phyloP scores from a whole-genome alignment of 352 stramenopile genomes.

The Pythium angustatum region DNA sequence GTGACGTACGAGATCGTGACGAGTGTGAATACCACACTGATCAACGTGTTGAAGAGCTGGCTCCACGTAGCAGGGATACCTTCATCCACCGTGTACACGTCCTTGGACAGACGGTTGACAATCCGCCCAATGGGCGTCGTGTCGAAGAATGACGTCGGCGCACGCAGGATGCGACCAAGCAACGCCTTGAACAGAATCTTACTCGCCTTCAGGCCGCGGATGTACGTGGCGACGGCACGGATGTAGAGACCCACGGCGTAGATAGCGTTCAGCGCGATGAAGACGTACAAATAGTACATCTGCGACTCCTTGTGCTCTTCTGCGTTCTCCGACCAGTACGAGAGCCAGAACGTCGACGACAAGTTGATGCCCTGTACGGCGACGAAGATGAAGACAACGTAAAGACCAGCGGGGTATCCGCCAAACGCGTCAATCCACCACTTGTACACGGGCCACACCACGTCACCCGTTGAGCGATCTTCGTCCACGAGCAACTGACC shows the following conservation, averaged over 20 bases:
- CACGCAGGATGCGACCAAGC: conserved; percentile 56
- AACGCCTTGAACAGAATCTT: conserved; percentile 64
- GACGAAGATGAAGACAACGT: conserved; percentile 59
- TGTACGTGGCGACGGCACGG: conserved; percentile 58
- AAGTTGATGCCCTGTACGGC: conserved; percentile 52
- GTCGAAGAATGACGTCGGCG: conserved; percentile 83
- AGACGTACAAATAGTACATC: conserved; percentile 85
- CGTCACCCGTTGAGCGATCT: conserved; percentile 71
- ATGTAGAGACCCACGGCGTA: conserved; percentile 65
- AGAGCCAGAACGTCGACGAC: conserved; percentile 89
- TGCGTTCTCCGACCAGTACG: conserved; percentile 90
- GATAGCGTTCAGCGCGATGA: conserved; percentile 68
- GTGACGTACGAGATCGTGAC: conserved; percentile 74
- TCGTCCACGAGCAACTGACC: conserved; percentile 65
- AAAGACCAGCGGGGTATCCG: conserved; percentile 43
- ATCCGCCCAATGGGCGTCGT: conserved; percentile 77
- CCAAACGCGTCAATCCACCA: conserved; percentile 73
- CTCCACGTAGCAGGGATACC: conserved; percentile 67
- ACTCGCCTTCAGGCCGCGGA: conserved; percentile 60
- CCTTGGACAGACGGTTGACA: conserved; percentile 77
- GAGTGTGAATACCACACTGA: conserved; percentile 64
- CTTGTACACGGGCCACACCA: conserved; percentile 63
- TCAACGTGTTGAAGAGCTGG: conserved; percentile 71
- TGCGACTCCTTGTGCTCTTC: conserved; percentile 51
- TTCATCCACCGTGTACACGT: conserved; percentile 78